Conservation (phyloP, 164 flowering plant species). For the Santalum album region DNA sequence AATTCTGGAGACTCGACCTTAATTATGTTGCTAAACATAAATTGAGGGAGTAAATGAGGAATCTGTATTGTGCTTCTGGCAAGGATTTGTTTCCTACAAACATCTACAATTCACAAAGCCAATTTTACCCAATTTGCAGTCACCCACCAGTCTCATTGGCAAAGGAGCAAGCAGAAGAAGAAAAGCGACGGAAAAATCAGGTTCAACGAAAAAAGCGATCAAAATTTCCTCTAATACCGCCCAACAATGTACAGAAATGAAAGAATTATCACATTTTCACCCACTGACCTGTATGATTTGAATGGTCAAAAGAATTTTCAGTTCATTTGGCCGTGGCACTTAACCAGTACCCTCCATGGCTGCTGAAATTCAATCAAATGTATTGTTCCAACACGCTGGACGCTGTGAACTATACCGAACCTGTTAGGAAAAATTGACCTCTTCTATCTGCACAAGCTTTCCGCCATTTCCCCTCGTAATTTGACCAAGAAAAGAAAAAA, state of each 20-base stretch:
- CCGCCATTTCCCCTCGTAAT: slow-evolving; percentile 1
- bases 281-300: slow-evolving; percentile 3
- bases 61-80: too few relatives aligned
- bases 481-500: slow-evolving; percentile 1
- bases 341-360: background rate
- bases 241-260: slow-evolving; percentile 22
- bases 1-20: too few relatives aligned
- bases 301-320: slow-evolving; percentile 11
- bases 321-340: background rate
- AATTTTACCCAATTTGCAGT: too few relatives aligned
- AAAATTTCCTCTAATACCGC: slow-evolving; percentile 13
- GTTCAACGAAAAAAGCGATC: background rate
- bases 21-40: too few relatives aligned
- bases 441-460: slow-evolving; percentile 9
- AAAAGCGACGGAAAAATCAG: background rate
- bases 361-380: slow-evolving; percentile 4
- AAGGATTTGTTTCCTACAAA: too few relatives aligned
- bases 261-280: slow-evolving; percentile 11
- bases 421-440: slow-evolving; percentile 14
- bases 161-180: background rate
- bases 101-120: too few relatives aligned
- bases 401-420: background rate
- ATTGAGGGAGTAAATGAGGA: too few relatives aligned
- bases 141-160: background rate
- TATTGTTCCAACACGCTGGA: too few relatives aligned